Base-by-base conservation (phyloP, 2,329 filamentous ascomycete genomes). In the Nemania sp. region DNA sequence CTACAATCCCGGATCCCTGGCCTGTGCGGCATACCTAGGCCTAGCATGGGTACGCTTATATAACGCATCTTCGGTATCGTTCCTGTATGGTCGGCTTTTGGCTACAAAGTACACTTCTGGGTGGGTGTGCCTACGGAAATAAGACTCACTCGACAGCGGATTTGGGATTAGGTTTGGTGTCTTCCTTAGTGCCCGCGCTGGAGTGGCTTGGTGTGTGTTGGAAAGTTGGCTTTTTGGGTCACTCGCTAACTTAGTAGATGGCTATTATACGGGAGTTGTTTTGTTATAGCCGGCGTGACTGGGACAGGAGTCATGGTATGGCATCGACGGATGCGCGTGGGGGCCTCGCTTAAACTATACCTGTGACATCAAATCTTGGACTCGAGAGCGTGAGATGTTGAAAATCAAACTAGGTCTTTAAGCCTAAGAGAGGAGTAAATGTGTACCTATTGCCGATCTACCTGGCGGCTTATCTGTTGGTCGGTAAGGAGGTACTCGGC, bases 211-310 rank as follows among this genome's bases (percentile, higher is more conserved):
- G n/a, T 6, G 35, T 10, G 7, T 41, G 13, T 41, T 15, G 35
- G 35, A 15, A 41, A 41, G 35, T 41, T 41, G 35, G 35, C 13
- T 41, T 10, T 47, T 58, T n/a, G n/a, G 10, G 43, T 45, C 18
- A 18, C 38, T 29, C 27, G 55, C 26, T n/a, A n/a, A n/a, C n/a
- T n/a, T n/a, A n/a, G n/a, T n/a, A n/a, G n/a, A n/a, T n/a, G n/a
- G n/a, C n/a, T 59, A 45, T 22, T 10, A 38, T 55, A 32, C 29
- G 29, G 29, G 29, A 38, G 32, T 53, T 55, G 20, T 41, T 18
- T 5, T 38, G 27, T 27, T n/a, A 26, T 49, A 41, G 35, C 35
- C 15, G 35, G 6, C 35, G 13, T 41, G 35, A 41, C 7, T 41
- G 13, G 35, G 35, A 41, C 35, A 20, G 52, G 29, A 32, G 29